Base-by-base conservation (phyloP, 345 rosid species). In the Gossypium arboreum region DNA sequence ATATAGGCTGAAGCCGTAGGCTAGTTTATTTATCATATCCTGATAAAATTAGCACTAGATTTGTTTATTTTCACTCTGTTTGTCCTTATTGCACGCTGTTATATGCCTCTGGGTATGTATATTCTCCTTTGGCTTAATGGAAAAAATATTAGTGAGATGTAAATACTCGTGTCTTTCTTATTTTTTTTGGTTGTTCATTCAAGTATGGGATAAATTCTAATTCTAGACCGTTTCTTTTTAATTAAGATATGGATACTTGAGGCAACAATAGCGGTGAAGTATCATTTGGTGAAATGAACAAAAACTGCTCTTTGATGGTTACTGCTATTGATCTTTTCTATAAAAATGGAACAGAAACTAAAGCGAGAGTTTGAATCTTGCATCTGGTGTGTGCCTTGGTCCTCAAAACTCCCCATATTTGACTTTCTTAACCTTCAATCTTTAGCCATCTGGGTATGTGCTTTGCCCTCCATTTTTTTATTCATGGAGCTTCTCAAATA, bases 381-480 rank as follows among this genome's bases (percentile, higher is more conserved):
- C 39, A 34, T 34, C 39, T 4, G 39, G 39, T 34, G 39, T 34
- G 4, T 34, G 39, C 39, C 6, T 4, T 34, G 39, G 6, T 34
- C 39, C 39, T 34, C 39, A 34, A 34, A 34, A 34, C 39, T 34
- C 39, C 39, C 39, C 39, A 29, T 34, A 34, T 34, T 0, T 34
- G 39, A 34, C 39, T 34, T 34, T 4, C 39, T 34, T 34, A 34
- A 34, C 1, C 39, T 4, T 76, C 65, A 12, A 74, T 43, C 27
- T 56, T 56, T 67, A 27, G 52, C 79, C 60, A 74, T 79, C 48
- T 74, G 10, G 0, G 44, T 67, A 2, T 72, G 81, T 12, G 76
- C 73, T 66, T 77, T 84, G 18, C 75, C 76, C 9, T 79, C 78
- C 81, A 68, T 3, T 68, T 45, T 75, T 63, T 52, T 76, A 2